A percentile compares a stretch with the other conserved stretches of the same genome.
phyloP scores from a whole-genome alignment of 2,329 filamentous ascomycete species.

The Coccinonectria pachysandricola region DNA sequence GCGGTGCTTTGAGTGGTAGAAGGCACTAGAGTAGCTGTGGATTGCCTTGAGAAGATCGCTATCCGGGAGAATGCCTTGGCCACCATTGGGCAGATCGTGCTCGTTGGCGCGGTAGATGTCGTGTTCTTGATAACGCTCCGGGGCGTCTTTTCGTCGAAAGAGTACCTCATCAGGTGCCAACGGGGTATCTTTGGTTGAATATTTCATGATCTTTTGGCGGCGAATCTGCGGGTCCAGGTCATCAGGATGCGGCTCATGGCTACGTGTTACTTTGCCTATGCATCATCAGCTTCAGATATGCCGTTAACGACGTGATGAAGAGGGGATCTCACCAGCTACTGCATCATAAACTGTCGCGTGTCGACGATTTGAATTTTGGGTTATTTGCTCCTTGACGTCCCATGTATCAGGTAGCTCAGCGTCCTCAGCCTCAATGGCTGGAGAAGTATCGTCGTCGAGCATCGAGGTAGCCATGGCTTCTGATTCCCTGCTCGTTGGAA shows the following conservation, averaged over 20 bases:
- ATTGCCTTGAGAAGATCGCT: conserved; percentile 60
- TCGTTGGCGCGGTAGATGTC: conserved; percentile 62
- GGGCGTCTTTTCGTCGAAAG: conserved; percentile 54
- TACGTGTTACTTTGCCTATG: conserved; percentile 23
- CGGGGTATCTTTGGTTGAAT: conserved; percentile 18
- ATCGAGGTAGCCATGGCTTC: too few relatives aligned
- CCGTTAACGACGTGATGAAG: conserved; percentile 6
- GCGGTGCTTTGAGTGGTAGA: conserved; percentile 41
- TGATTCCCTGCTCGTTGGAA: too few relatives aligned
- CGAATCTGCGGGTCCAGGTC: conserved; percentile 8
- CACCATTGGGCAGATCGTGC: conserved; percentile 36
- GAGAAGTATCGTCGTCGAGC: too few relatives aligned
- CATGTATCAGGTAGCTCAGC: conserved; percentile 4
- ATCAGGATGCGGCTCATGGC: conserved; percentile 13
- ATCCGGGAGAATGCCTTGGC: conserved; percentile 46
- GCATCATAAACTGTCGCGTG: conserved; percentile 59
- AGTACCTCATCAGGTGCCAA: conserved; percentile 62
- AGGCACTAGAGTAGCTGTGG: conserved; percentile 57
- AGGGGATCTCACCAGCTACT: conserved; percentile 58
- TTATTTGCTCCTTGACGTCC: conserved; percentile 6
- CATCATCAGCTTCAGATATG: conserved; percentile 18
- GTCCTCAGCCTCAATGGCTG: conserved; percentile 6
- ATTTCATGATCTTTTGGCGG: conserved; percentile 12
- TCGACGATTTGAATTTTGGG: too few relatives aligned
- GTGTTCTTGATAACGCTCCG: conserved; percentile 56